A percentile compares a stretch with the other conserved stretches of the same genome.
phyloP scores from a whole-genome alignment of 208 protist species.

The Leishmania turanica region DNA sequence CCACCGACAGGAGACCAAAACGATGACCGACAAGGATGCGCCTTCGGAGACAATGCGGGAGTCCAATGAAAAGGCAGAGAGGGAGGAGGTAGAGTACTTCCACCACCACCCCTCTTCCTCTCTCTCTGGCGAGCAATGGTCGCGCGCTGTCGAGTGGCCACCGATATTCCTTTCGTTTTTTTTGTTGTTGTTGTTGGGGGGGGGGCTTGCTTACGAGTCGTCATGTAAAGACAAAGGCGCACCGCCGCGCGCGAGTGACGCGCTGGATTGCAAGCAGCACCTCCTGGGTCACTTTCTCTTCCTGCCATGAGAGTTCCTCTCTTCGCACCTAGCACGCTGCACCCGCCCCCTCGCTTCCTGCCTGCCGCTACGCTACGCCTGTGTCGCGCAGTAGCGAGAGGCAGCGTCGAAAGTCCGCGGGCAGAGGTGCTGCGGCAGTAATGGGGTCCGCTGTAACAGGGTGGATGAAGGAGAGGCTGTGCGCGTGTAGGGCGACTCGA shows the following conservation, averaged over 20 bases:
- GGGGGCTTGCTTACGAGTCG: background rate
- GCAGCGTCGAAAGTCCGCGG: slow-evolving; percentile 50
- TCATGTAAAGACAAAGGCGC: background rate
- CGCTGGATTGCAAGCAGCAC: background rate
- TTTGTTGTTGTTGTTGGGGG: background rate
- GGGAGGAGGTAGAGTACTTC: background rate
- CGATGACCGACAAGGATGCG: background rate
- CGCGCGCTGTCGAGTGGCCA: too few relatives aligned
- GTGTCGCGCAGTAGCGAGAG: slow-evolving; percentile 26
- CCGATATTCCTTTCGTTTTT: too few relatives aligned
- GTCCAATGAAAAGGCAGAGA: background rate
- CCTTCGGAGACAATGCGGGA: background rate
- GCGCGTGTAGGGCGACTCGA: slow-evolving; percentile 79
- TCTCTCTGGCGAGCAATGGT: background rate
- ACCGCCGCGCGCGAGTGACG: background rate
- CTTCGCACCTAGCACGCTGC: background rate
- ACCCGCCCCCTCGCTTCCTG: background rate
- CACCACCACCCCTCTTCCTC: background rate
- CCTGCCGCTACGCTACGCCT: background rate
- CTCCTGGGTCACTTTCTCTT: background rate
- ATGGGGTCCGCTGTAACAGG: slow-evolving; percentile 47
- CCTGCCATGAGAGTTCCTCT: too few relatives aligned
- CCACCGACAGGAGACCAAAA: background rate
- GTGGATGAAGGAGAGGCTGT: slow-evolving; percentile 66
- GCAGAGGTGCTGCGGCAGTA: slow-evolving; percentile 48